phyloP scores from a whole-genome alignment of 768 basidiomycete genomes.

The Suillus fuscotomentosus region DNA sequence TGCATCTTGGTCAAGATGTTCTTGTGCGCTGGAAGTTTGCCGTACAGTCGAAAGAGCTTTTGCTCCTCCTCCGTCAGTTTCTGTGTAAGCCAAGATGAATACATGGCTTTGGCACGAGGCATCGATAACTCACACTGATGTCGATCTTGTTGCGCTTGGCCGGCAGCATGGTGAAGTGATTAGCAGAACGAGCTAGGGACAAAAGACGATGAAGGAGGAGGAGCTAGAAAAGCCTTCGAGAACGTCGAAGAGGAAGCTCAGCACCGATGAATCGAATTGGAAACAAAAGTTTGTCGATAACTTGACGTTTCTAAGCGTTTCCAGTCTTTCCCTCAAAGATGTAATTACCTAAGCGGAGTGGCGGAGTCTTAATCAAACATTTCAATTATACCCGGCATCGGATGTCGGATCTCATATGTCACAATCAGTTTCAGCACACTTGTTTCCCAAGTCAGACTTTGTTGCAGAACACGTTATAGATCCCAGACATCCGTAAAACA shows the following conservation, averaged over 20 bases:
- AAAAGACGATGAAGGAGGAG: constrained; percentile 21
- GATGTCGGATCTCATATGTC: constrained; percentile 28
- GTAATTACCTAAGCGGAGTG: constrained; percentile 27
- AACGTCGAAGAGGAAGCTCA: constrained; percentile 3
- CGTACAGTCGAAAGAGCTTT: constrained; percentile 92
- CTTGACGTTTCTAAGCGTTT: constrained; percentile 13
- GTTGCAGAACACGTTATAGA: constrained; percentile 6
- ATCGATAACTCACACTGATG: constrained; percentile 67
- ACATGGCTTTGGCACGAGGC: constrained; percentile 7
- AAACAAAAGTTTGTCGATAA: constrained; percentile 2
- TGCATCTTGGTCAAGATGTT: constrained; percentile 93
- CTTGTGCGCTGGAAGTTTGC: constrained; percentile 93
- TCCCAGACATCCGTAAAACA: constrained; percentile 14
- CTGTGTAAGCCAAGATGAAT: constrained; percentile 37
- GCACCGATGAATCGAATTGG: background rate
- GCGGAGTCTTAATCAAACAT: constrained; percentile 22
- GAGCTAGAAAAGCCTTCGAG: constrained; percentile 23
- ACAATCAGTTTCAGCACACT: constrained; percentile 12
- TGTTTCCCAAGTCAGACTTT: constrained; percentile 4
- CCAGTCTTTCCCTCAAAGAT: constrained; percentile 9
- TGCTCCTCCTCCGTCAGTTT: constrained; percentile 87
- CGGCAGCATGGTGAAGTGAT: constrained; percentile 58
- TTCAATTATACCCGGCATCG: constrained; percentile 9
- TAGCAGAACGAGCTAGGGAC: constrained; percentile 9
- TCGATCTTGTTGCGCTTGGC: constrained; percentile 90